Base-by-base conservation (phyloP, 2,329 filamentous ascomycete genomes). In the Sporothrix inflata region DNA sequence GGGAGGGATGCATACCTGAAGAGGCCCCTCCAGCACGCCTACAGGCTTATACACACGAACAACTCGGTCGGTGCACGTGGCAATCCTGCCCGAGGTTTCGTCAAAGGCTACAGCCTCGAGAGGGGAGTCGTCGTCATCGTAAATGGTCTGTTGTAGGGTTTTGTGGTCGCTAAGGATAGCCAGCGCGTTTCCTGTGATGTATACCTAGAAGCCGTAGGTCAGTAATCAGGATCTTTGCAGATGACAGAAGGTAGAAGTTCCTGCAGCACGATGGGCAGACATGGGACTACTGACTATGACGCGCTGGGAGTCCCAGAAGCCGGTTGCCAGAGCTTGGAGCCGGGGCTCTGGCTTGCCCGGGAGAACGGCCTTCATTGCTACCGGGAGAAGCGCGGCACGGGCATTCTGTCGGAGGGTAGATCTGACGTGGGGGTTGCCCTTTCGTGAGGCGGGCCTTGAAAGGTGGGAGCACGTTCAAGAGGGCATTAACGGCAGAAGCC, bases 121-220 rank as follows among this genome's bases (percentile, higher is more conserved):
- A 42, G 81, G 79, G 19, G 83, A 85, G 30, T 89, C 85, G 75
- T 93, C 89, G 78, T 97, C 92, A 78, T 96, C 90, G 83, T 97
- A 97, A 76, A 97, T 91, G 4, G 94, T 98, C 81, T 99, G 96
- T 45, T 97, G 82, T 75, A 98, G 88, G 71, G 88, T 88, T 74
- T 91, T 86, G 69, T 92, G 88, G 68, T 90, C 91, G 78, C 89
- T 88, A 76, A 98, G 89, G 77, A 99, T 91, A 70, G 96, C 89
- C 75, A 98, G 89, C 74, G 93, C 93, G 81, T 91, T 92, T 78
- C 95, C 95, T 73, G 93, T 96, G 76, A 98, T 92, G 82, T 98
- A 99, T 69, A 90, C 89, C 93, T 97, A 78, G 42, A 2, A 4
- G 7, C 38, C 51, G 27, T 11, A 6, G 1, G 65, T 74, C 16